phyloP scores from a whole-genome alignment of 2,329 filamentous ascomycete species.

The Pseudogymnoascus sp. region DNA sequence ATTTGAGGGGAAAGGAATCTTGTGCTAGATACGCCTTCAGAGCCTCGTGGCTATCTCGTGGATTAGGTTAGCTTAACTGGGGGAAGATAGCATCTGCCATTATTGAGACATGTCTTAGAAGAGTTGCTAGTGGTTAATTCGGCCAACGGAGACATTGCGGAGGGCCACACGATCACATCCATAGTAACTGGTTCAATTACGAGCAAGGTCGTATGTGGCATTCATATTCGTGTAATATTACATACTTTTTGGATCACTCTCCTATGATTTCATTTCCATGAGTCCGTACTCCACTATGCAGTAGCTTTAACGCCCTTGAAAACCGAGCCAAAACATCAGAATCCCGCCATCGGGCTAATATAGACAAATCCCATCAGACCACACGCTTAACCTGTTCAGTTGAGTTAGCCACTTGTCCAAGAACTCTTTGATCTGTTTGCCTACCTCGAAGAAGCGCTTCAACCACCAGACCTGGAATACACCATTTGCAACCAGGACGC shows the following conservation, averaged over 20 bases:
- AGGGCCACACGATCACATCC: neutral
- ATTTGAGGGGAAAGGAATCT: neutral
- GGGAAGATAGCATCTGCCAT: neutral
- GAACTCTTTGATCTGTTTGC: conserved; percentile 13
- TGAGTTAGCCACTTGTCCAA: neutral
- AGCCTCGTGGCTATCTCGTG: neutral
- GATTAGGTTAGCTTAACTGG: neutral
- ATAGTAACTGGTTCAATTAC: neutral
- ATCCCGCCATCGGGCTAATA: neutral
- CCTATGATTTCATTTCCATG: conserved; percentile 10
- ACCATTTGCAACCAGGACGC: conserved; percentile 80
- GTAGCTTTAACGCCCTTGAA: conserved; percentile 9
- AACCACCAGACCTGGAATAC: conserved; percentile 99
- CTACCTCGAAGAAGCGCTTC: conserved; percentile 90
- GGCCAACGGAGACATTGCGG: neutral
- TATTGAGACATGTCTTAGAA: neutral
- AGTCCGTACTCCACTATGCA: conserved; percentile 11
- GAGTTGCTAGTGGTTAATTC: neutral
- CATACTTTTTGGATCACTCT: conserved; percentile 1
- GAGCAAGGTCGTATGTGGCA: neutral
- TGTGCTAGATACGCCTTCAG: neutral
- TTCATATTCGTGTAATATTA: conserved; percentile 11
- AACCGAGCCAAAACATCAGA: conserved; percentile 6
- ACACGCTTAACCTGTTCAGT: conserved; percentile 10
- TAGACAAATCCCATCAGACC: conserved; percentile 4